Base-by-base conservation (phyloP, 2,329 filamentous ascomycete species). In the Aspergillus novofumigatus region DNA sequence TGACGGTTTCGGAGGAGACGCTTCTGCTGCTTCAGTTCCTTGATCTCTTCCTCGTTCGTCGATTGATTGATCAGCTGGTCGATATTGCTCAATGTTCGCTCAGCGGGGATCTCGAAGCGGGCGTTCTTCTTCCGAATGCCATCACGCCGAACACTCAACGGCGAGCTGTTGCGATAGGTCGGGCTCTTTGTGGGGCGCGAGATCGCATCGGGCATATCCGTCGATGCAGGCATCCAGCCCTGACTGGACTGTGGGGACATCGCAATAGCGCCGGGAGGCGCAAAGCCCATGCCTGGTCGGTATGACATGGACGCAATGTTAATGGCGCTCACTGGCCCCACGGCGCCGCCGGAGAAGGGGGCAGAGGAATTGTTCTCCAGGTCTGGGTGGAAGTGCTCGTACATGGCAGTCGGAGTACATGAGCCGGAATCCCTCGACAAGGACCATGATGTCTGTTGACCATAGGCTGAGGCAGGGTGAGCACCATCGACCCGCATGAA, bases 121-220 rank as follows among this genome's bases (percentile, higher is more conserved):
- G 92, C 92, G 71, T 97, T 99, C 88, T 97, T 97, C 86, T 99
- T 99, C 69, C 94, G 86, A 75, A 97, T 95, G 60, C 94, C 91
- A 66, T 95, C 92, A 56, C 91, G 86, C 65, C 90, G 84, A 53
- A 85, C 78, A 60, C 86, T 83, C 74, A 90, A 80, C 55, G 92
- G 88, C 60, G 92, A 91, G 78, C 90, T 89, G 54, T 73, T 66
- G 84, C 89, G 70, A 86, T 85, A 74, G 55, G 83, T 80, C 28
- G 90, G 85, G 74, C 85, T 92, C 71, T 84, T 84, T 45, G 86
- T 69, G 69, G 81, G 74, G 77, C 83, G 70, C 70, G 78, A 78
- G 67, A 62, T 74, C 66, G 70, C 80, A 74, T 81, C 84, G 68
- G 74, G 67, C 53, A 75, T 68, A 58, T 80, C 78, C 44, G 77